phyloP scores from a whole-genome alignment of 228 moss, liverwort and hornwort species.

The Sphagnum magellanicum region DNA sequence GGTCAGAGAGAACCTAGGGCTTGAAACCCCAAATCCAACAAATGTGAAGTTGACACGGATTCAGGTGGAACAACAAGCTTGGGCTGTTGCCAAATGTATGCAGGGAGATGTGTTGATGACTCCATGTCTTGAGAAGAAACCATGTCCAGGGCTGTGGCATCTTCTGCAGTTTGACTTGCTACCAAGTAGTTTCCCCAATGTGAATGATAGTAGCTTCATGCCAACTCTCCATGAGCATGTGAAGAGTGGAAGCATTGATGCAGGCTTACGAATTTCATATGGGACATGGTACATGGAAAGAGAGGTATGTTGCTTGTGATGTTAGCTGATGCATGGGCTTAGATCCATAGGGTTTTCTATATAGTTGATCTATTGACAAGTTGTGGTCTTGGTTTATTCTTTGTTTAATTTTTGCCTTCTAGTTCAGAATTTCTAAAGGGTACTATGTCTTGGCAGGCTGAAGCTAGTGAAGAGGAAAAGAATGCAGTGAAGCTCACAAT shows the following conservation, averaged over 20 bases:
- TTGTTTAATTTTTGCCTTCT: too few relatives aligned
- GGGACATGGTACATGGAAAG: constrained; percentile 61
- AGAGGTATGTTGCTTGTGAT: constrained; percentile 23
- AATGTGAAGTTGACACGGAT: constrained; percentile 46
- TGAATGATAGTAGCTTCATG: constrained; percentile 43
- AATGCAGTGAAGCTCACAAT: constrained; percentile 39
- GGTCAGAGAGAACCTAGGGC: too few relatives aligned
- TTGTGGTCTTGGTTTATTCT: too few relatives aligned
- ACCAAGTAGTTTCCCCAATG: constrained; percentile 47
- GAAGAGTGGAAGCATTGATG: constrained; percentile 44
- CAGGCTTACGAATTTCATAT: constrained; percentile 35
- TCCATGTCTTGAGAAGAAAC: constrained; percentile 30
- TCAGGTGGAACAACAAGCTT: constrained; percentile 49
- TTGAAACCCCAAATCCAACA: too few relatives aligned
- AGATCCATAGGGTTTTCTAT: too few relatives aligned
- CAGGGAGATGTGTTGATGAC: constrained; percentile 23
- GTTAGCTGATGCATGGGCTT: not conserved
- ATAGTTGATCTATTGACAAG: too few relatives aligned
- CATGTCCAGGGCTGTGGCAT: constrained; percentile 63
- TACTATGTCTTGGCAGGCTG: constrained; percentile 18
- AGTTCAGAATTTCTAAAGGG: too few relatives aligned
- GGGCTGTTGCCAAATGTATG: constrained; percentile 32
- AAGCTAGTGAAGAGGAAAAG: constrained; percentile 37
- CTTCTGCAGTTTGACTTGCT: constrained; percentile 62
- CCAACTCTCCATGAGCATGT: constrained; percentile 38